Base-by-base conservation (phyloP, 768 basidiomycete genomes). In the Coprinellus micaceus region DNA sequence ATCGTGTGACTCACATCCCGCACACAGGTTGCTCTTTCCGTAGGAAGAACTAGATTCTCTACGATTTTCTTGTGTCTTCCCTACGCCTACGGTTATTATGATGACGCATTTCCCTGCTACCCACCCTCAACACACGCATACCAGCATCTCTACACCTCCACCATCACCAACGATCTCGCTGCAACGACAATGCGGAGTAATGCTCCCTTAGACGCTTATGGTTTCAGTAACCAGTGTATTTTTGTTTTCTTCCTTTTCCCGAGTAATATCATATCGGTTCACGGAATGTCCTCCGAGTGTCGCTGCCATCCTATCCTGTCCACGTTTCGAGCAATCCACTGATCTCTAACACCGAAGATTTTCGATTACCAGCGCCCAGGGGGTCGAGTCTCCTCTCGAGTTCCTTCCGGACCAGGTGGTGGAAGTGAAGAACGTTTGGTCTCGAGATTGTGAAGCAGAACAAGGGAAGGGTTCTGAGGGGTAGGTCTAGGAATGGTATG, bases 21-120 rank as follows among this genome's bases (percentile, higher is more conserved):
- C n/a, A n/a, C 51, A 26, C 70, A 96, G 94, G 96, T 61, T 95
- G 89, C 77, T 98, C 95, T 60, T 98, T 94, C 89, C 91, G 96
- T 76, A 85, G 89, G 82, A 98, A 98, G 85, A 89, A 88, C 80
- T 92, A 81, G 69, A 58, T 63, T 61, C 44, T 61, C 67, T 52
- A 54, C 53, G 26, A 47, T 50, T 60, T 54, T 52, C 60, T 44
- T 66, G 15, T 19, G 17, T 28, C 3, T 30, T 12, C 28, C 30
- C 21, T 40, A 39, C 36, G 36, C 40, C 30, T 28, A 21, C 24
- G 51, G 21, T n/a, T 43, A 52, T n/a, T 52, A 52, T 39, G 40
- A 28, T 52, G 40, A 43, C 36, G 21, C 36, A 22, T 49, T 49
- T 49, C 28, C 12, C 17, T 28, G 13, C 9, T 3, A 13, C 19